These are phyloP conservation scores for Penicillium sumatraense DNA, from an alignment of 2,329 filamentous ascomycete species.

Conservation along the genomic window DNA sequence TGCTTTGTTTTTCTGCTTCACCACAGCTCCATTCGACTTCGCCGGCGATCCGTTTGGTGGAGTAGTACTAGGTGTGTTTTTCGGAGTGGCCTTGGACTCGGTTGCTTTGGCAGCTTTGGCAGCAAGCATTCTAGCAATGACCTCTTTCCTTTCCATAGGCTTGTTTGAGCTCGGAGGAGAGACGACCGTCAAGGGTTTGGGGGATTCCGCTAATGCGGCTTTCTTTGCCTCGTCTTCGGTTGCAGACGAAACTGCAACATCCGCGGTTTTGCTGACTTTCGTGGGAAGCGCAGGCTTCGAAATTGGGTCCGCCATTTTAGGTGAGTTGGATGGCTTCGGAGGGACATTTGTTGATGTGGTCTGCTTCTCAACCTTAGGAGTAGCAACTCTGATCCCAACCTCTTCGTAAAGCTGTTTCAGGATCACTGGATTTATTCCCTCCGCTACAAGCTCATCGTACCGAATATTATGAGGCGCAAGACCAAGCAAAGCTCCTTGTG, in stretches of 20 bases:
- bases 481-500: slow-evolving; percentile 69
- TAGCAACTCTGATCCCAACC: slow-evolving; percentile 60
- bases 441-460: slow-evolving; percentile 73
- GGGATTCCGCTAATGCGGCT: neutral
- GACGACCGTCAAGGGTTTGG: slow-evolving; percentile 12
- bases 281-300: neutral
- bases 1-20: slow-evolving; percentile 59
- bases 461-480: slow-evolving; percentile 68
- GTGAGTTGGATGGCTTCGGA: neutral
- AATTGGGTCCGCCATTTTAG: neutral
- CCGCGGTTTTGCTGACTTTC: neutral
- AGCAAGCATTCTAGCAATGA: slow-evolving; percentile 76
- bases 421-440: slow-evolving; percentile 69
- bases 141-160: slow-evolving; percentile 71
- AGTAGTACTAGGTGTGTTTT: slow-evolving; percentile 9
- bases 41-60: slow-evolving; percentile 13
- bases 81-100: slow-evolving; percentile 22
- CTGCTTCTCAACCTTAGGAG: slow-evolving; percentile 7
- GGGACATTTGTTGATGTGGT: slow-evolving; percentile 10
- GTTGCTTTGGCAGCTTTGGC: slow-evolving; percentile 65
- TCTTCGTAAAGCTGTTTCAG: slow-evolving; percentile 70
- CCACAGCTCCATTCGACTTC: slow-evolving; percentile 32
- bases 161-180: slow-evolving; percentile 30
- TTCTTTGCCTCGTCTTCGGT: neutral
- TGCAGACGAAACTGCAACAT: neutral